These are phyloP conservation scores for Alternaria brassicae DNA, from an alignment of 2,329 filamentous ascomycete genomes.

Conservation along the genomic window DNA sequence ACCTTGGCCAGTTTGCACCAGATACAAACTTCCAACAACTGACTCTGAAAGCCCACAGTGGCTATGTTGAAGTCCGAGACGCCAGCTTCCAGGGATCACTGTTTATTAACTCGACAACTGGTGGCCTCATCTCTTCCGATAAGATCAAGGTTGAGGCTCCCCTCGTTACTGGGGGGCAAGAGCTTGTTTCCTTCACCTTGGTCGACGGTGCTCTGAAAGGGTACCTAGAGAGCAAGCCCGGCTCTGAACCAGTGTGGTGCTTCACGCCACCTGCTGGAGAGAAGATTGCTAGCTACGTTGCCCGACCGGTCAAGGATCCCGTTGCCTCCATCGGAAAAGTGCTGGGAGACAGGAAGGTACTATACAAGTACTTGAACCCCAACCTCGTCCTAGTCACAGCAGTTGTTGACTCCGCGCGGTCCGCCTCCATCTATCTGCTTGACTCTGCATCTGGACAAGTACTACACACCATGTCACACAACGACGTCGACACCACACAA, in stretches of 20 bases:
- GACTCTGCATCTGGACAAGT: conserved; percentile 86
- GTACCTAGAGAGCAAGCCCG: conserved; percentile 31
- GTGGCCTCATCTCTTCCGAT: conserved; percentile 31
- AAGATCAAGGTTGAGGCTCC: conserved; percentile 21
- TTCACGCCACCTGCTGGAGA: conserved; percentile 73
- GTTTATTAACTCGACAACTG: conserved; percentile 46
- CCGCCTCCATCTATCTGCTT: conserved; percentile 77
- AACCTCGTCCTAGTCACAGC: conserved; percentile 82
- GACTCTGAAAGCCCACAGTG: conserved; percentile 39
- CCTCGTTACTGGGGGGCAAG: conserved; percentile 27
- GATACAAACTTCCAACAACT: conserved; percentile 70
- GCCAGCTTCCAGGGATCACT: conserved; percentile 30
- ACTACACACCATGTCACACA: conserved; percentile 73
- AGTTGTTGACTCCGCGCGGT: conserved; percentile 63
- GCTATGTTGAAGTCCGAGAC: conserved; percentile 45
- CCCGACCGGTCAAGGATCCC: conserved; percentile 77
- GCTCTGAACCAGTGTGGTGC: conserved; percentile 65
- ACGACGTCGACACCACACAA: conserved; percentile 75
- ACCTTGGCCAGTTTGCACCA: conserved; percentile 65
- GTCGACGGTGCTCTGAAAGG: conserved; percentile 45
- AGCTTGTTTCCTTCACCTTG: conserved; percentile 43
- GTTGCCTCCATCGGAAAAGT: conserved; percentile 95
- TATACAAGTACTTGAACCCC: conserved; percentile 96
- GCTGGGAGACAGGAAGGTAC: conserved; percentile 86
- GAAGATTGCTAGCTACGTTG: conserved; percentile 71